Evolutionary conservation across 2,329 filamentous ascomycete genomes (phyloP).

Genomic region (Cytospora mali): DNA sequence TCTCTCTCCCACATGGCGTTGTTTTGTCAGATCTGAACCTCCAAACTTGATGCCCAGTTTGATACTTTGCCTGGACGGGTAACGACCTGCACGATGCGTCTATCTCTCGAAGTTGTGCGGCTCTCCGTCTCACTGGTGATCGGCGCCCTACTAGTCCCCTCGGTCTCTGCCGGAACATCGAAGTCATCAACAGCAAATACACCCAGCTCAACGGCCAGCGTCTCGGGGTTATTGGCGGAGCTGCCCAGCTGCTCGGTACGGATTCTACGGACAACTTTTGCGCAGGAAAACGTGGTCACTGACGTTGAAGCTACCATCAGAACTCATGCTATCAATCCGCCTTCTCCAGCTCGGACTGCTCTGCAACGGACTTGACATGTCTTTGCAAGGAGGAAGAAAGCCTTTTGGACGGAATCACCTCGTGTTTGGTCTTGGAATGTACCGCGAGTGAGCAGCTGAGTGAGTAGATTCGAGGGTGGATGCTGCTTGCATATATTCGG

Average conservation of each 20-base stretch:
- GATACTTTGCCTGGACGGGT: conserved; percentile 2
- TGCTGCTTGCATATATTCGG: not conserved
- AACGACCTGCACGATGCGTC: conserved; percentile 15
- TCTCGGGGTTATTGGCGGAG: conserved; percentile 3
- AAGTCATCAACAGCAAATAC: not conserved
- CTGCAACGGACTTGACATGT: conserved; percentile 21
- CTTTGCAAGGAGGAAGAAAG: conserved; percentile 5
- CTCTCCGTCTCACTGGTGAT: conserved; percentile 17
- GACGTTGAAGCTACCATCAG: conserved; percentile 2
- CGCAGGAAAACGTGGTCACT: not conserved
- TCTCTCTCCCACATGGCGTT: not conserved
- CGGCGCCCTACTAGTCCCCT: conserved; percentile 10
- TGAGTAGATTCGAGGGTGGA: conserved; percentile 1
- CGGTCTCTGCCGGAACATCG: conserved; percentile 5
- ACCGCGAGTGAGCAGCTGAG: conserved; percentile 15
- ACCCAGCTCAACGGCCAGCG: conserved; percentile 6
- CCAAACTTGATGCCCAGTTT: conserved; percentile 12
- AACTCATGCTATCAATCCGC: conserved; percentile 20
- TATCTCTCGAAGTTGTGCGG: conserved; percentile 8
- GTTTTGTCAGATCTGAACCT: not conserved
- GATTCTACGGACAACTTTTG: not conserved
- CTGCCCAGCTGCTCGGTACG: conserved; percentile 24
- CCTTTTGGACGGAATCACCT: not conserved
- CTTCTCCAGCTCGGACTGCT: conserved; percentile 17
- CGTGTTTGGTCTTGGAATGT: conserved; percentile 7